A percentile compares a stretch with the other conserved stretches of the same genome.
Evolutionary conservation across 495 filamentous ascomycete species (phyloP).

Genomic region (Daldinia bambusicola): DNA sequence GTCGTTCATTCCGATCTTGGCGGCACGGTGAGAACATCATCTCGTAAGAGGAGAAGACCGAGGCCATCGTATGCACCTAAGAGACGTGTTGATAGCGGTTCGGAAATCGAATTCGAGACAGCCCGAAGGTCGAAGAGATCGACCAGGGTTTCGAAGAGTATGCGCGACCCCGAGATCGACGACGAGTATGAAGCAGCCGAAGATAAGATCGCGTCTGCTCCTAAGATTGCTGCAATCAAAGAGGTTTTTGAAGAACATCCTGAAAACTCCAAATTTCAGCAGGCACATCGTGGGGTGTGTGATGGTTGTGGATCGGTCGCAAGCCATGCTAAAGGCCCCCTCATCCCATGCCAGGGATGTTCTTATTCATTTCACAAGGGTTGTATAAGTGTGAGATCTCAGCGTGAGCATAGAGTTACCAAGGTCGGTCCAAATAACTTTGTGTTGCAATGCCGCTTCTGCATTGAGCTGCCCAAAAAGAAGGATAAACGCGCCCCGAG

Average conservation of each 20-base stretch:
- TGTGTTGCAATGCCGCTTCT: slow-evolving; percentile 89
- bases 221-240: slow-evolving; percentile 69
- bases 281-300: slow-evolving; percentile 74
- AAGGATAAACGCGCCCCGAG: slow-evolving; percentile 76
- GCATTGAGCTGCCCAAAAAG: slow-evolving; percentile 70
- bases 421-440: slow-evolving; percentile 81
- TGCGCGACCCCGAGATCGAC: slow-evolving; percentile 70
- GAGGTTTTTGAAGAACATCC: slow-evolving; percentile 72
- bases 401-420: slow-evolving; percentile 91
- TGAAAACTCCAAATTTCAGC: slow-evolving; percentile 66
- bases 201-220: slow-evolving; percentile 57
- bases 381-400: slow-evolving; percentile 79
- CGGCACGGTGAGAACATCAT: slow-evolving; percentile 21
- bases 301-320: slow-evolving; percentile 67
- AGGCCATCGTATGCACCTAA: slow-evolving; percentile 2
- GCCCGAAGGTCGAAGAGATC: slow-evolving; percentile 64
- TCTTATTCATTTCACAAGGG: slow-evolving; percentile 79
- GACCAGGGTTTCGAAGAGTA: slow-evolving; percentile 60
- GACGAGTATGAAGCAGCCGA: slow-evolving; percentile 66
- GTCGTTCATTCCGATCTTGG: slow-evolving; percentile 56
- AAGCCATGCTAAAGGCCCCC: slow-evolving; percentile 64
- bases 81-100: slow-evolving; percentile 41
- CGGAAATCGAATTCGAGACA: slow-evolving; percentile 59
- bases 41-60: slow-evolving; percentile 25
- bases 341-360: slow-evolving; percentile 93